phyloP scores from a whole-genome alignment of 1,139 yeast species.

The Suhomyces chickasaworum region DNA sequence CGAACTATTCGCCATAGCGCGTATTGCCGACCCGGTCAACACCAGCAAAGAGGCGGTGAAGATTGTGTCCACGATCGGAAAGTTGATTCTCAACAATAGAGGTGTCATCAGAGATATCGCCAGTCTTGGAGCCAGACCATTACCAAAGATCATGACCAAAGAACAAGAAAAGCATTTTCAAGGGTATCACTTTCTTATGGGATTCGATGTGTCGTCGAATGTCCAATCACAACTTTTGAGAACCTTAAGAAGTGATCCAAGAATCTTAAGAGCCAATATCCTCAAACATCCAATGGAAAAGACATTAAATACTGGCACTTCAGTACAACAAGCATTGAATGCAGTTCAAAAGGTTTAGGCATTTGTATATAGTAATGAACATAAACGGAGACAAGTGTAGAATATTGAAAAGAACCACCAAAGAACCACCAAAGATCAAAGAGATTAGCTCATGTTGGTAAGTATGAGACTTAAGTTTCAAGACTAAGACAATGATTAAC shows the following conservation, averaged over 20 bases:
- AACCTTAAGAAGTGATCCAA: slow-evolving; percentile 83
- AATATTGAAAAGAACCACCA: too few relatives aligned
- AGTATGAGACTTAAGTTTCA: too few relatives aligned
- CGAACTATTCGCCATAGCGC: slow-evolving; percentile 87
- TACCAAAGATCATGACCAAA: slow-evolving; percentile 80
- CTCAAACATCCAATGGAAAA: slow-evolving; percentile 65
- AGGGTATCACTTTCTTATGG: slow-evolving; percentile 84
- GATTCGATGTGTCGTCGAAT: slow-evolving; percentile 81
- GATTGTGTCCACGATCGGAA: slow-evolving; percentile 80
- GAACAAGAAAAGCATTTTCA: slow-evolving; percentile 90
- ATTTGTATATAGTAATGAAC: slow-evolving; percentile 12
- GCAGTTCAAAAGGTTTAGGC: slow-evolving; percentile 16
- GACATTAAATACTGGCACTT: slow-evolving; percentile 55
- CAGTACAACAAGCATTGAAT: slow-evolving; percentile 42
- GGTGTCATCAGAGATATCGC: slow-evolving; percentile 86
- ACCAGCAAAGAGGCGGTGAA: slow-evolving; percentile 66
- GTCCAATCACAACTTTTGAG: slow-evolving; percentile 85
- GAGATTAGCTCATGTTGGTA: too few relatives aligned
- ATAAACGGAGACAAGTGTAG: too few relatives aligned
- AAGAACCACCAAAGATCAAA: too few relatives aligned
- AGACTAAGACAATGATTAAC: too few relatives aligned
- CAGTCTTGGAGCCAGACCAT: slow-evolving; percentile 73
- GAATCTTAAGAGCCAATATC: slow-evolving; percentile 79
- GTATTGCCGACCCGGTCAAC: slow-evolving; percentile 61
- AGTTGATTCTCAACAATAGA: slow-evolving; percentile 79